These are phyloP conservation scores for Xylaria arbuscula DNA, from an alignment of 2,329 filamentous ascomycete species.

Conservation along the genomic window DNA sequence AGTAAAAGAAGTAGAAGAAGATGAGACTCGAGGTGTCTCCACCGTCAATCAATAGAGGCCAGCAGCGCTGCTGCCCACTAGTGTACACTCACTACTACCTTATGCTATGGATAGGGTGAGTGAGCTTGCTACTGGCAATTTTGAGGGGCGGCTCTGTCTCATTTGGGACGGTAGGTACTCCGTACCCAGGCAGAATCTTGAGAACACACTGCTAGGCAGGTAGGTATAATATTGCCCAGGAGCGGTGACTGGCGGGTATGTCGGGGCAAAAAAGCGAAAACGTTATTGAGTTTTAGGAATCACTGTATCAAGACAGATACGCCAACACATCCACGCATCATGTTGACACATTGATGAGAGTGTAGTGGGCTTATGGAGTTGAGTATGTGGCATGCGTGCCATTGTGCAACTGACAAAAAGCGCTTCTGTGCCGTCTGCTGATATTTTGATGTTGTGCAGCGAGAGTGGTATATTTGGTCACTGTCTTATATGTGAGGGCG, in stretches of 20 bases:
- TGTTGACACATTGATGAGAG: constrained; percentile 3
- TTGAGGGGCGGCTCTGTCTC: constrained; percentile 20
- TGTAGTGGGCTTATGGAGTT: not conserved
- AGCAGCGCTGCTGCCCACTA: not conserved
- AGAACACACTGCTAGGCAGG: too few species aligned
- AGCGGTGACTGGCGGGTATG: not conserved
- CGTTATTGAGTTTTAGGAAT: not conserved
- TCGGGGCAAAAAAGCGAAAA: constrained; percentile 10
- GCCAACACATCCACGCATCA: constrained; percentile 3
- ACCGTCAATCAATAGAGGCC: not conserved
- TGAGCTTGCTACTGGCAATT: constrained; percentile 10
- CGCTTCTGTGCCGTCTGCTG: constrained; percentile 1
- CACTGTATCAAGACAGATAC: not conserved
- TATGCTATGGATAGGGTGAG: not conserved
- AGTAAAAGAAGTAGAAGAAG: not conserved
- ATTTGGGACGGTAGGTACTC: not conserved
- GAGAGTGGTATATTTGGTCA: constrained; percentile 25
- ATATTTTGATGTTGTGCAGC: not conserved
- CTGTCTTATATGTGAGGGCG: constrained; percentile 25
- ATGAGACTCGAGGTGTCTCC: constrained; percentile 2
- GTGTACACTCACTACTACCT: not conserved
- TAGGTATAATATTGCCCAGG: constrained; percentile 1
- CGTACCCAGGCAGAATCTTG: not conserved
- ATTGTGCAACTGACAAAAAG: not conserved
- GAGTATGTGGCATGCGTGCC: not conserved